Base-by-base conservation (phyloP, 345 rosid genomes). In the Eucalyptus lansdowneana region DNA sequence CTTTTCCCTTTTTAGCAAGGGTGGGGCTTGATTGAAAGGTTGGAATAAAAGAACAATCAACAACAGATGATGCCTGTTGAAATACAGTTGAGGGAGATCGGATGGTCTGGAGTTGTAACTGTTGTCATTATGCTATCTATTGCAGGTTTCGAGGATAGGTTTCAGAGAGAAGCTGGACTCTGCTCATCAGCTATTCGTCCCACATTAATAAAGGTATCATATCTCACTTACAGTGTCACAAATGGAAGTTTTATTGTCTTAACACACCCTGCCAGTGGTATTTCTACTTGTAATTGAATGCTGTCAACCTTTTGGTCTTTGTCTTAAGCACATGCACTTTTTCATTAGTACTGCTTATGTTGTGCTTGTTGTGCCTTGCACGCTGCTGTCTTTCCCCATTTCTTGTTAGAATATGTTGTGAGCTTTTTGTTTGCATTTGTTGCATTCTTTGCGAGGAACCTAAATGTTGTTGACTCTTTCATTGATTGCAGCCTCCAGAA, bases 121-220 rank as follows among this genome's bases (percentile, higher is more conserved):
- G 24, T 76, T 37, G 85, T 76, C 81, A 88, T 58, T 51, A 69
- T 87, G 87, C 65, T 90, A 88, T 89, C 50, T 91, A 25, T 88
- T 90, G 88, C 96, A 98, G 99, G 99, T 89, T 97, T 98, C 76
- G 99, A 98, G 93, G 96, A 95, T 90, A 95, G 99, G 92, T 98
- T 98, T 89, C 99, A 98, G 94, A 97, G 95, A 93, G 99, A 98
- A 94, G 95, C 99, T 60, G 91, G 91, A 94, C 91, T 98, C 88
- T 94, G 98, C 91, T 95, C 99, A 80, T 98, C 99, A 87, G 97
- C 99, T 76, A 95, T 98, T 87, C 93, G 97, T 27, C 99, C 99
- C 60, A 89, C 93, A 8, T 92, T 98, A 87, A 97, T 97, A 62
- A 98, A 97, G 96, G 98, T 96, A 89, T 91, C 87, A 80, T 88